Evolutionary conservation across 1,139 yeast genomes (phyloP).

Genomic region (Debaryomycetaceae sp.): DNA sequence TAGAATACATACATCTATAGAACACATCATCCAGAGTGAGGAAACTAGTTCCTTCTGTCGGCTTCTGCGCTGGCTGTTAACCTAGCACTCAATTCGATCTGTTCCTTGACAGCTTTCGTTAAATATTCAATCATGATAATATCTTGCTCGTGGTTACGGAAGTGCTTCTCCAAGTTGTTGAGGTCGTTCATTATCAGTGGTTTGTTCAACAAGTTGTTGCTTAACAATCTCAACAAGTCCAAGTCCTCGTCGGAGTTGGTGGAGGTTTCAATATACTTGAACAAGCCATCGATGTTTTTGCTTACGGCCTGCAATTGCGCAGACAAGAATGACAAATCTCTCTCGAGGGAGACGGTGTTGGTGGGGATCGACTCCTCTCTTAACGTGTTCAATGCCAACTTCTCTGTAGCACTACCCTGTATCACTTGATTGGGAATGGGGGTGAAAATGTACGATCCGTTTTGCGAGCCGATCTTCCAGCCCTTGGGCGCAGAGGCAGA

Average conservation of each 20-base stretch:
- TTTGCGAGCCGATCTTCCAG: conserved; percentile 28
- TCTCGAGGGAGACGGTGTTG: conserved; percentile 14
- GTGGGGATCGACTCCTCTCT: conserved; percentile 13
- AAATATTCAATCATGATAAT: conserved; percentile 79
- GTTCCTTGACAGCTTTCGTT: conserved; percentile 83
- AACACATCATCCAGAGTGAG: neutral
- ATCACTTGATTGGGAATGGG: conserved; percentile 71
- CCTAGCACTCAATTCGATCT: conserved; percentile 75
- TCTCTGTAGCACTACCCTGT: conserved; percentile 58
- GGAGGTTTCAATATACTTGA: conserved; percentile 51
- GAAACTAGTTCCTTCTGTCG: conserved; percentile 17
- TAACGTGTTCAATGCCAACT: conserved; percentile 48
- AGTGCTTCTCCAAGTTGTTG: conserved; percentile 56
- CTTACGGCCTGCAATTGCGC: conserved; percentile 55
- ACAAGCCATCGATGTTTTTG: conserved; percentile 47
- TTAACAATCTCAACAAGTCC: conserved; percentile 63
- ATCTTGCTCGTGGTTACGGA: conserved; percentile 76
- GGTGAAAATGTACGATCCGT: conserved; percentile 64
- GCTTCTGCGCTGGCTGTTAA: conserved; percentile 48
- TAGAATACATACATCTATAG: neutral
- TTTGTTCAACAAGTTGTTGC: conserved; percentile 57
- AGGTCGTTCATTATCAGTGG: conserved; percentile 58
- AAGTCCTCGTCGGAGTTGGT: conserved; percentile 44
- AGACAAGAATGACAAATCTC: conserved; percentile 41
- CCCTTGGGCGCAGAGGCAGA: conserved; percentile 44